Evolutionary conservation across 768 basidiomycete genomes (phyloP).

Genomic region (Cyclocybe aegerita): DNA sequence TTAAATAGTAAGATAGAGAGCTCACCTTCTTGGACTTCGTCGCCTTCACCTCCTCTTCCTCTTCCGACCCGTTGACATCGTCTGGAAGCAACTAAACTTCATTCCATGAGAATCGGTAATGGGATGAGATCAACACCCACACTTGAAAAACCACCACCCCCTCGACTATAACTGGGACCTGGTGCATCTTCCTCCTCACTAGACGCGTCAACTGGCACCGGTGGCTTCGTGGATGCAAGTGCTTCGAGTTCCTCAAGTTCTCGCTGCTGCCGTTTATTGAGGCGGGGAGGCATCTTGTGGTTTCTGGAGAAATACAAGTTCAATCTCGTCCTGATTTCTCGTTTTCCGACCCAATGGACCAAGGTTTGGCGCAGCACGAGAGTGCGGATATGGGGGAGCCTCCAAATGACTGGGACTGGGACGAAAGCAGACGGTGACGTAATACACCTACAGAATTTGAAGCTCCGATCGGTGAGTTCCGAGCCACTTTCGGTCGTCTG

Average conservation of each 20-base stretch:
- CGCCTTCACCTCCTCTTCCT: conserved; percentile 29
- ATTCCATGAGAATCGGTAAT: conserved; percentile 2
- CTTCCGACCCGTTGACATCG: conserved; percentile 20
- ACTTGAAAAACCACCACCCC: conserved; percentile 40
- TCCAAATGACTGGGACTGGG: too few species aligned
- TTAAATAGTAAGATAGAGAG: neutral
- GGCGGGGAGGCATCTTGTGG: conserved; percentile 59
- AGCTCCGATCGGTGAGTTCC: too few species aligned
- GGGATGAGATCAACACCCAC: conserved; percentile 27
- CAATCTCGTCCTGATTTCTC: too few species aligned
- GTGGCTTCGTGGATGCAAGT: conserved; percentile 26
- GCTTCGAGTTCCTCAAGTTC: conserved; percentile 79
- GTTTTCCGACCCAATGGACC: too few species aligned
- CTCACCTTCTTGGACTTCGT: conserved; percentile 40
- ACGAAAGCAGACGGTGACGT: too few species aligned
- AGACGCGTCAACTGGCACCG: conserved; percentile 26
- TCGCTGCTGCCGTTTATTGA: conserved; percentile 85
- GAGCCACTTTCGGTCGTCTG: too few species aligned
- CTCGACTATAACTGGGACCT: conserved; percentile 10
- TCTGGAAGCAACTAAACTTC: conserved; percentile 38
- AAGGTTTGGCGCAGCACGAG: too few species aligned
- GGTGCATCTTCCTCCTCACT: conserved; percentile 36
- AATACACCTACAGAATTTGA: too few species aligned
- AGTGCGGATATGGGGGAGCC: too few species aligned
- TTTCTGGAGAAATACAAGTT: neutral